Base-by-base conservation (phyloP, 2,329 filamentous ascomycete genomes). In the Amesomyces nigricolor region DNA sequence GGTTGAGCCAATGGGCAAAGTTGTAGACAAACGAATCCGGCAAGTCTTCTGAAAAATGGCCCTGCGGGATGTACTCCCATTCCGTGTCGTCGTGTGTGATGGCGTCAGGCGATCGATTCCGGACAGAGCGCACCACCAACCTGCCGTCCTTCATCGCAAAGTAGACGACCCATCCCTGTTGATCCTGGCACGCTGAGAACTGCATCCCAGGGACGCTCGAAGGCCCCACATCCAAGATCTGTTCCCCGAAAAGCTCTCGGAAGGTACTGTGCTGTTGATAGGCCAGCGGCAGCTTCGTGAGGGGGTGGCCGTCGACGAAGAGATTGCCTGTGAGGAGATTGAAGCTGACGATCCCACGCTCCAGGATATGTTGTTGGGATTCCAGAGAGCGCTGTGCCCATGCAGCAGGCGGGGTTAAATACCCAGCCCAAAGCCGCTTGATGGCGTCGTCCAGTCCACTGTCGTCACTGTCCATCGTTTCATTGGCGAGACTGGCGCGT, bases 311-410 rank as follows among this genome's bases (percentile, higher is more conserved):
- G 54, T 82, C 71, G 0, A 84, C 72, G 0, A 82, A 68, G 0
- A 86, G 66, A 22, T 76, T 69, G 0, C 76, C 80, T 0, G 71
- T 76, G 2, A 85, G 59, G 0, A 81, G 47, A 57, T 81, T 80
- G 59, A 76, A 76, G 26, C 77, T 72, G 4, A 79, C 19, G 32
- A 39, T 51, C 7, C 4, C 4, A 30, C 26, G 14, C 13, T 39
- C 6, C 10, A 61, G 29, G 13, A 61, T 53, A 32, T 60, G 58
- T 26, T 3, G 2, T 51, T 46, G 2, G 19, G 8, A 2, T 50
- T 32, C 13, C 11, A 39, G n/a, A n/a, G n/a, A n/a, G 38, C 13
- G 57, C 5, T 7, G 57, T 51, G 1, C 72, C 45, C 19, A 70
- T 32, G 56, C 66, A 65, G 50, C 64, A 22, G 5, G 54, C 30